These are phyloP conservation scores for Fusarium solani-melongenae DNA, from an alignment of 2,329 filamentous ascomycete genomes.

Conservation along the genomic window DNA sequence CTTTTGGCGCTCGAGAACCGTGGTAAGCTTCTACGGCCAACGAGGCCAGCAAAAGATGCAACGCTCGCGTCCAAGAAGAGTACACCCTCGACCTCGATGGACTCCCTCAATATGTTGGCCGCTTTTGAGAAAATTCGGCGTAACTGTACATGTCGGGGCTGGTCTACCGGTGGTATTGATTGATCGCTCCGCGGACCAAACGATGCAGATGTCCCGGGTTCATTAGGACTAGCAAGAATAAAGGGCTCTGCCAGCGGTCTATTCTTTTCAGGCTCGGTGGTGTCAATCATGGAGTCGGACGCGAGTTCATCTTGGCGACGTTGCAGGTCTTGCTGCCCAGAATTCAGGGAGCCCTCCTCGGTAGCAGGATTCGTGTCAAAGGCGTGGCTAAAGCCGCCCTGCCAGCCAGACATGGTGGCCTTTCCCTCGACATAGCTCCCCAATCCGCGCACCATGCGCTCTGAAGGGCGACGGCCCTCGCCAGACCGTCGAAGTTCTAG, in stretches of 20 bases:
- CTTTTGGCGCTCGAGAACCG: neutral
- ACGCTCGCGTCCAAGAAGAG: constrained; percentile 50
- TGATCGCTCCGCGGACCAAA: neutral
- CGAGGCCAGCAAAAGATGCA: constrained; percentile 14
- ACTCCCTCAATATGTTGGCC: constrained; percentile 56
- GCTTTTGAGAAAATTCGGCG: constrained; percentile 52
- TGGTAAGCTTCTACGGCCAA: neutral
- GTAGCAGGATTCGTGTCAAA: constrained; percentile 5
- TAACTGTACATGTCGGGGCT: neutral
- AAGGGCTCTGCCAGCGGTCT: neutral
- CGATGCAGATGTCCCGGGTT: neutral
- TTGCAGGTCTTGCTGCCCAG: constrained; percentile 17
- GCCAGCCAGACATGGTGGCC: constrained; percentile 39
- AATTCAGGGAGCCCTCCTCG: constrained; percentile 23
- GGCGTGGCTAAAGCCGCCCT: constrained; percentile 11
- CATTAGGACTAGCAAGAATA: neutral
- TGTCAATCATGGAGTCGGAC: neutral
- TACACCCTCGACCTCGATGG: constrained; percentile 54
- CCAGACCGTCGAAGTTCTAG: constrained; percentile 47
- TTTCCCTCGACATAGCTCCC: constrained; percentile 53
- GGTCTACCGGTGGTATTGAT: neutral
- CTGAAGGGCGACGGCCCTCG: constrained; percentile 43
- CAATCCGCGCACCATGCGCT: constrained; percentile 53
- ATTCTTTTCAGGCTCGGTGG: neutral
- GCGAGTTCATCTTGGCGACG: neutral